Evolutionary conservation across 805 yeast species (phyloP), one percentile per base, ranked within the genome.

Genomic region (Metschnikowia baotianmanensis): DNA sequence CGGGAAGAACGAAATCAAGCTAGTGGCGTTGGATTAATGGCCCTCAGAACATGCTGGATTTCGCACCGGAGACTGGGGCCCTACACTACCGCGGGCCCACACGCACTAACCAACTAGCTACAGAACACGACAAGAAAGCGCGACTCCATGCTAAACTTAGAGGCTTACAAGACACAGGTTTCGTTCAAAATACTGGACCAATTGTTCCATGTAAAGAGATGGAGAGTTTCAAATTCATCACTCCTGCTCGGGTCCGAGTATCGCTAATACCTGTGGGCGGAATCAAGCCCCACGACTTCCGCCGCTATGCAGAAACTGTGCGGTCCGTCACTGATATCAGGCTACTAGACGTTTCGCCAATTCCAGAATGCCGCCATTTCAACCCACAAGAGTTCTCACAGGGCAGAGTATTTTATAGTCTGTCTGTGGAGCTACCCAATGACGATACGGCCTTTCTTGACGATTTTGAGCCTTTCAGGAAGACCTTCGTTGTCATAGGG

Each of bases 401-500:
- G 36, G 98, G 98, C 0, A 65, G 83, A 36, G 61, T 91, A 1
- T 59, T 80, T 11, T 86, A 76, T 54, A 81, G 80, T 41, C 78
- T 79, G 48, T 60, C 63, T 10, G 61, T 74, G 1, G 52, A 74
- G 0, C 55, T 64, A 6, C 66, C 74, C 1, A 82, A 78, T 40
- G 71, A 70, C n/a, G 80, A 78, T 29, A 72, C 83, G 20, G 62
- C 81, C 6, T 82, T 84, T 38, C 66, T 91, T 30, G 86, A 84
- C 51, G 98, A 91, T 60, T 80, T 91, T 48, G 97, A 93, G 62
- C 96, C 96, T 1, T 88, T 77, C 61, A 65, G 97, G 37, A 87
- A 88, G 56, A 78, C 85, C 0, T 77, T 87, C 51, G 71, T 83
- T 6, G 80, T 82, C 5, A 34, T 76, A 6, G 81, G 79, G 0